Evolutionary conservation across 2,329 filamentous ascomycete species (phyloP).

Genomic region (Aspergillus piperis): DNA sequence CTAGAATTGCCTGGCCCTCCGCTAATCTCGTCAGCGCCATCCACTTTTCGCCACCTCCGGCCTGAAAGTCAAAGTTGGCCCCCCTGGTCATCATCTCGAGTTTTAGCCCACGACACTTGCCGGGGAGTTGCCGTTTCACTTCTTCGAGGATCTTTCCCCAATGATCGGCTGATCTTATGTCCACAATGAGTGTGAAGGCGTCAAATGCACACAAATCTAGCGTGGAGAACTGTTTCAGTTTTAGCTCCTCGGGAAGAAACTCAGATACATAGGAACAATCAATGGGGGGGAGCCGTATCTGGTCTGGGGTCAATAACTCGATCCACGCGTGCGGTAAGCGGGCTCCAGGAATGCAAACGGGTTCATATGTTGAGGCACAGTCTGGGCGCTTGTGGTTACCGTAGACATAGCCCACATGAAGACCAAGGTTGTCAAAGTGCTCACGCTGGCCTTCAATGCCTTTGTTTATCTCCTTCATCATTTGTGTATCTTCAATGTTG

Average conservation of each 20-base stretch:
- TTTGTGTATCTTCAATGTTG: slow-evolving; percentile 7
- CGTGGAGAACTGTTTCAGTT: slow-evolving; percentile 34
- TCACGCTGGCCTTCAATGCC: slow-evolving; percentile 18
- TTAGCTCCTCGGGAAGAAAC: slow-evolving; percentile 27
- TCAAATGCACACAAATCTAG: slow-evolving; percentile 40
- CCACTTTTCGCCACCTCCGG: slow-evolving; percentile 23
- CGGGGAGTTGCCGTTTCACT: not conserved
- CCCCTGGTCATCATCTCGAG: slow-evolving; percentile 11
- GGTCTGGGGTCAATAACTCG: not conserved
- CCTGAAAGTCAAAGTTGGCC: slow-evolving; percentile 27
- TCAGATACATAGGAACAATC: slow-evolving; percentile 41
- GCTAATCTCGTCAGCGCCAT: slow-evolving; percentile 23
- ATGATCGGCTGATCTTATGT: not conserved
- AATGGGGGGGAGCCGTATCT: slow-evolving; percentile 23
- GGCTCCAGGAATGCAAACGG: slow-evolving; percentile 42
- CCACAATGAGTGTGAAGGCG: slow-evolving; percentile 34
- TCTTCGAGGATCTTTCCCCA: not conserved
- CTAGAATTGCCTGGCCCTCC: slow-evolving; percentile 30
- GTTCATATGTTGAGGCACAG: slow-evolving; percentile 41
- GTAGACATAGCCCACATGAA: slow-evolving; percentile 18
- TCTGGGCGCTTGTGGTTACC: slow-evolving; percentile 27
- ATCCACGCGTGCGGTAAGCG: slow-evolving; percentile 48
- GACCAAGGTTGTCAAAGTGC: slow-evolving; percentile 18
- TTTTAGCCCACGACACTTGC: slow-evolving; percentile 1
- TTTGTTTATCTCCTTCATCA: slow-evolving; percentile 7